These are phyloP conservation scores for Amphicarpaea edgeworthii DNA, from an alignment of 306 rosid genomes.

Conservation along the genomic window DNA sequence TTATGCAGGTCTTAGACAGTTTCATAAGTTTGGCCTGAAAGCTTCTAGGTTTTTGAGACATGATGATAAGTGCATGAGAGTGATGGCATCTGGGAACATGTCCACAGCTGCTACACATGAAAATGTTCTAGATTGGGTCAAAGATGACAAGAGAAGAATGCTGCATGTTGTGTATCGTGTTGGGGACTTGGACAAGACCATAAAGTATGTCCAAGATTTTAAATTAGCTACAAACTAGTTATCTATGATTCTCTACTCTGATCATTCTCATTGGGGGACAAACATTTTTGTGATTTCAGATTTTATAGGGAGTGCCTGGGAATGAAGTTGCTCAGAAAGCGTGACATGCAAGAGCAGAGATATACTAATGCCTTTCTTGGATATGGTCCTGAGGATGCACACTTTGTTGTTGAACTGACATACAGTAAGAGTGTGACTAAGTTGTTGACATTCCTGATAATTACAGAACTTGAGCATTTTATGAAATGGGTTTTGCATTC, in stretches of 20 bases:
- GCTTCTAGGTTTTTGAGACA: slow-evolving; percentile 63
- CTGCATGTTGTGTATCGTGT: slow-evolving; percentile 92
- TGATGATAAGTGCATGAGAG: slow-evolving; percentile 48
- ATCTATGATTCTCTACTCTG: neutral
- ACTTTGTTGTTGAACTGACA: slow-evolving; percentile 84
- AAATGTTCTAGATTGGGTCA: slow-evolving; percentile 83
- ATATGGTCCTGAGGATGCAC: slow-evolving; percentile 90
- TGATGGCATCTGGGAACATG: slow-evolving; percentile 57
- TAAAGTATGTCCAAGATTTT: slow-evolving; percentile 60
- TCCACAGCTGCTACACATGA: slow-evolving; percentile 64
- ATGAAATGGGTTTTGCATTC: slow-evolving; percentile 33
- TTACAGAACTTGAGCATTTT: slow-evolving; percentile 13
- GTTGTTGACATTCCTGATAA: slow-evolving; percentile 36
- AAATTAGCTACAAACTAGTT: neutral
- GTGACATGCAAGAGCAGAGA: slow-evolving; percentile 86
- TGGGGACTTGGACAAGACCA: slow-evolving; percentile 86
- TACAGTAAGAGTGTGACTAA: slow-evolving; percentile 67
- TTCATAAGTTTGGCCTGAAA: slow-evolving; percentile 60
- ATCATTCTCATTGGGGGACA: slow-evolving; percentile 11
- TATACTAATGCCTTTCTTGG: slow-evolving; percentile 90
- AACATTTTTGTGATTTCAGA: slow-evolving; percentile 60
- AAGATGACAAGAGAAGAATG: slow-evolving; percentile 73
- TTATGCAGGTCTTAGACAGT: slow-evolving; percentile 60
- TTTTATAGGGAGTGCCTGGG: slow-evolving; percentile 87
- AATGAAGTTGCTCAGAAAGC: slow-evolving; percentile 85